phyloP scores from a whole-genome alignment of 2,329 filamentous ascomycete species.

The Monilinia laxa region DNA sequence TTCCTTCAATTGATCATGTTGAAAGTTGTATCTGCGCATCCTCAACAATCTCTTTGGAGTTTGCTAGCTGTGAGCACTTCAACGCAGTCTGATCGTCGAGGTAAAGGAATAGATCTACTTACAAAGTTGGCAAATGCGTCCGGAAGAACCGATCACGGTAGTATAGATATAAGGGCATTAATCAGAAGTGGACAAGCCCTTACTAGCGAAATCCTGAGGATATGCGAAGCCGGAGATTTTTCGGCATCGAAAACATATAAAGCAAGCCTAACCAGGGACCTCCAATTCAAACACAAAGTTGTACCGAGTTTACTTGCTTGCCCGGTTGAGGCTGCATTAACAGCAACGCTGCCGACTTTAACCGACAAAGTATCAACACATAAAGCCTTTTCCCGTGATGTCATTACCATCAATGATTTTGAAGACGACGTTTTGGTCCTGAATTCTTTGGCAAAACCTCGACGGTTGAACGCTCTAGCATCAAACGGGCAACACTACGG shows the following conservation, averaged over 20 bases:
- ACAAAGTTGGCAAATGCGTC: constrained; percentile 47
- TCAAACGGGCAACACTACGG: constrained; percentile 88
- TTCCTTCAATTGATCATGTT: constrained; percentile 76
- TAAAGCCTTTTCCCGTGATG: constrained; percentile 82
- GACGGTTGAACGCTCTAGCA: constrained; percentile 83
- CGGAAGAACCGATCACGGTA: constrained; percentile 53
- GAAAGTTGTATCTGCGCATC: constrained; percentile 83
- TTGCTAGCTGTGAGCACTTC: constrained; percentile 84
- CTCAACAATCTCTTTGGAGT: constrained; percentile 89
- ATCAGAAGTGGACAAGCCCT: constrained; percentile 79
- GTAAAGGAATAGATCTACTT: constrained; percentile 54
- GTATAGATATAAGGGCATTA: constrained; percentile 65
- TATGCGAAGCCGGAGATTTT: constrained; percentile 76
- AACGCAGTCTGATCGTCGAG: constrained; percentile 66
- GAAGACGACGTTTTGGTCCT: constrained; percentile 86
- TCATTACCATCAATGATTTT: constrained; percentile 79
- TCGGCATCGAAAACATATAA: constrained; percentile 63
- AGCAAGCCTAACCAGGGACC: constrained; percentile 73
- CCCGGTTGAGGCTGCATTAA: constrained; percentile 81
- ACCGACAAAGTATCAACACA: constrained; percentile 74
- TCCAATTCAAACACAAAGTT: constrained; percentile 80
- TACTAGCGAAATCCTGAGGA: constrained; percentile 74
- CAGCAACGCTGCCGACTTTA: constrained; percentile 72
- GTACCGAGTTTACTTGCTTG: constrained; percentile 85
- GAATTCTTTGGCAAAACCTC: constrained; percentile 86